Evolutionary conservation across 306 rosid genomes (phyloP).

Genomic region (Cyamopsis tetragonoloba): DNA sequence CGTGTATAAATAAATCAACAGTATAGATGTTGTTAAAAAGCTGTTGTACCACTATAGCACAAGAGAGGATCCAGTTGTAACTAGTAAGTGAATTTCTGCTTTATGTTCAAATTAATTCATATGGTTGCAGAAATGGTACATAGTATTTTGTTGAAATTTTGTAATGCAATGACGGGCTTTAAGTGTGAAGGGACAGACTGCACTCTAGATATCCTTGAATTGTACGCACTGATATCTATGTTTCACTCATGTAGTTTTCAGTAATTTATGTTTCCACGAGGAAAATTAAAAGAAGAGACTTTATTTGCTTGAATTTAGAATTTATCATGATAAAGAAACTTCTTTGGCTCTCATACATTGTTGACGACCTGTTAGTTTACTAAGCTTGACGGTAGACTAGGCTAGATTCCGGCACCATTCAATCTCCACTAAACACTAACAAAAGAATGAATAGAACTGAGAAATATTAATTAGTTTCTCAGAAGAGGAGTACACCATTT

Average conservation of each 20-base stretch:
- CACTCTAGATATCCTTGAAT: background rate
- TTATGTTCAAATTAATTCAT: background rate
- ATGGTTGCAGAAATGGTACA: background rate
- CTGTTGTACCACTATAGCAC: no score
- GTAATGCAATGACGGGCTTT: background rate
- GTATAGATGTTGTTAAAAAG: no score
- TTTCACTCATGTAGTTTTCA: background rate
- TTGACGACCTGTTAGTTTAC: background rate
- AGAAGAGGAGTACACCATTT: background rate
- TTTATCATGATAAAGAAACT: background rate
- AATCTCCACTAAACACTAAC: background rate
- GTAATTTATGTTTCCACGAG: background rate
- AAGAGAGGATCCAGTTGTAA: no score
- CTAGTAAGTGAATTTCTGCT: background rate
- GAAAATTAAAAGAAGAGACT: background rate
- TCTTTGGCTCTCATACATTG: background rate
- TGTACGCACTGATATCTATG: background rate
- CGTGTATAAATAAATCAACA: no score
- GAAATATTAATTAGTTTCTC: no score
- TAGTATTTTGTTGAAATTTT: background rate
- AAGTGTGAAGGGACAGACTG: background rate
- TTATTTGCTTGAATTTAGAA: background rate
- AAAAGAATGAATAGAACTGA: background rate
- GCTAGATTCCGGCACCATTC: background rate
- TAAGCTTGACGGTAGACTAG: background rate